These are phyloP conservation scores for Rubus idaeus DNA, from an alignment of 306 rosid genomes.

Conservation along the genomic window DNA sequence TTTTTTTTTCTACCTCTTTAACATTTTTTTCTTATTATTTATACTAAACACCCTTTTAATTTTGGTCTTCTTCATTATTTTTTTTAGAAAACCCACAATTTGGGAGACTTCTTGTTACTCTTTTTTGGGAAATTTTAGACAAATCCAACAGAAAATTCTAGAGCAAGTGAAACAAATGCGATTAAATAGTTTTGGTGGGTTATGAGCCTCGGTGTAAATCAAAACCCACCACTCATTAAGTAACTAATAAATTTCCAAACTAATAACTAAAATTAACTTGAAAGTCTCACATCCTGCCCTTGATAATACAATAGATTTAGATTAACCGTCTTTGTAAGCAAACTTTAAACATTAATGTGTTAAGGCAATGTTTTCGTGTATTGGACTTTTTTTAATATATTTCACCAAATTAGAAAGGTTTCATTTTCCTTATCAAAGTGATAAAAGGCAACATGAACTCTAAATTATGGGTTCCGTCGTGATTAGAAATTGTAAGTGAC, in stretches of 20 bases:
- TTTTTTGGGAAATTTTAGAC: neutral
- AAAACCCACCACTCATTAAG: neutral
- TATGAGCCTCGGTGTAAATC: neutral
- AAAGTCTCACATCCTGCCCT: neutral
- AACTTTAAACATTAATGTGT: too few species aligned
- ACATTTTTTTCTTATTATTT: neutral
- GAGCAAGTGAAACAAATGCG: neutral
- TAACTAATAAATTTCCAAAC: neutral
- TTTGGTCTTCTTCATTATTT: neutral
- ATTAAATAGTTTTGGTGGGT: neutral
- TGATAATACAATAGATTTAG: neutral
- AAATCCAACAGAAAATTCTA: neutral
- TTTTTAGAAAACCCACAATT: neutral
- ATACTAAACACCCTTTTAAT: neutral
- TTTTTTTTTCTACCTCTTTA: too few species aligned
- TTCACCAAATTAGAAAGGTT: too few species aligned
- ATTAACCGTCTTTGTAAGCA: too few species aligned
- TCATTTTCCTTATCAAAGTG: neutral
- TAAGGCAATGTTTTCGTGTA: neutral
- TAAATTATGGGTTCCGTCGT: too few species aligned
- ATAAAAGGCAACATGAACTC: too few species aligned
- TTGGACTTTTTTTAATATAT: too few species aligned
- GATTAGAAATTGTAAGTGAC: too few species aligned
- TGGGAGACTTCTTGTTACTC: neutral
- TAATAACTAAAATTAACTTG: neutral